Base-by-base conservation (phyloP, 306 rosid species). In the Casuarina cunninghamiana region DNA sequence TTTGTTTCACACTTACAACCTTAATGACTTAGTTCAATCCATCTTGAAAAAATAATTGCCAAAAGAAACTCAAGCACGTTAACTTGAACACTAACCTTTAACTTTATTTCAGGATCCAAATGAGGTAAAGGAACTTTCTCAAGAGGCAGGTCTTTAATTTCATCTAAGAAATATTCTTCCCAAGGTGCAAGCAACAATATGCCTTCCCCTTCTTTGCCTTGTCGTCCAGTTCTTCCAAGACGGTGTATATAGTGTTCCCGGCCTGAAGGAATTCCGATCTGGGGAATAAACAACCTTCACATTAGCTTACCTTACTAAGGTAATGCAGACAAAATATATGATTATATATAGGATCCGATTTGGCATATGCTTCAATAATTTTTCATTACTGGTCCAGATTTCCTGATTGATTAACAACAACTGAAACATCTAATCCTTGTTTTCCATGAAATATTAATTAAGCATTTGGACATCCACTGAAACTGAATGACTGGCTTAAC, bases 171-270 rank as follows among this genome's bases (percentile, higher is more conserved):
- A 80, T 87, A 91, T 86, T 87, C 90, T 86, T 95, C 98, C 97
- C 98, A 95, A 53, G 97, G 98, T 76, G 98, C 88, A 81, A 95
- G 86, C 83, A 95, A 79, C 86, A 95, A 76, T 68, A 92, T 69
- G 78, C 97, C 86, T 82, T 89, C 84, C 74, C 98, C 98, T 76
- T 84, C 93, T 91, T 89, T 95, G 74, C 97, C 98, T 86, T 84
- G 89, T 54, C 97, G 86, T 69, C 97, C 98, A 9, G 98, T 92
- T 88, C 98, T 88, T 86, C 98, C 97, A 79, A 95, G 91, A 39
- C 98, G 97, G 73, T 95, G 90, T 80, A 95, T 88, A 79, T 95
- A 95, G 62, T 89, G 96, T 84, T 92, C 93, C 63, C 98, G 91
- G 71, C 90, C 96, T 17, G 87, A 57, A 63, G 98, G 97, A 79